Conservation (phyloP, 345 rosid species). For the Passiflora organensis region DNA sequence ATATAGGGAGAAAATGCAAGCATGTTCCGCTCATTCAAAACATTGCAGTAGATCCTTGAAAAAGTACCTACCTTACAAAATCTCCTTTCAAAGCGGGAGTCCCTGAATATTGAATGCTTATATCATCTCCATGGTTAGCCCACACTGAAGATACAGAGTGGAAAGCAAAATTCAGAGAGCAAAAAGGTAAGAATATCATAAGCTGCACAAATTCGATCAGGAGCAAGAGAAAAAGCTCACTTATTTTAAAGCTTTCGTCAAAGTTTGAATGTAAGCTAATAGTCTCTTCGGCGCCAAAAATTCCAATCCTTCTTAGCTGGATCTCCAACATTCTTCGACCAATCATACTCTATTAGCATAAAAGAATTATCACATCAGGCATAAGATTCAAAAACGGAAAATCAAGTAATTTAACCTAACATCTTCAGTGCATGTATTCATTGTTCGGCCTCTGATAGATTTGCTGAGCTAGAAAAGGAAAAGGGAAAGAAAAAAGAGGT, state of each 20-base stretch:
- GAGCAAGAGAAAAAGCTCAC: constrained; percentile 36
- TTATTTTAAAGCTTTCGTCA: constrained; percentile 74
- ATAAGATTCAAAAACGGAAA: constrained; percentile 3
- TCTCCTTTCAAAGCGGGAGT: constrained; percentile 98
- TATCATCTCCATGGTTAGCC: constrained; percentile 98
- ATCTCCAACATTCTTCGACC: constrained; percentile 81
- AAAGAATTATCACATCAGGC: constrained; percentile 11
- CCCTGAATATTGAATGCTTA: constrained; percentile 96
- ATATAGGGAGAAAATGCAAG: too few species aligned
- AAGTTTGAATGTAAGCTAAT: constrained; percentile 70
- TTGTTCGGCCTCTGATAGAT: too few species aligned
- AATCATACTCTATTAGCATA: constrained; percentile 78
- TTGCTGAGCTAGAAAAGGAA: too few species aligned
- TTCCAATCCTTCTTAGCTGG: constrained; percentile 85
- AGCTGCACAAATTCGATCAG: background rate
- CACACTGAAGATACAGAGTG: constrained; percentile 53
- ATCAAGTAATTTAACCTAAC: background rate
- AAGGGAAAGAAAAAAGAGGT: too few species aligned
- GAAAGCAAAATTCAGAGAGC: constrained; percentile 6
- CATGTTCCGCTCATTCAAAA: too few species aligned
- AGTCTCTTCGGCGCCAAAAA: constrained; percentile 92
- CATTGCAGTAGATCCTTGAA: too few species aligned
- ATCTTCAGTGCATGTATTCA: background rate
- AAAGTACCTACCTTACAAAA: constrained; percentile 81
- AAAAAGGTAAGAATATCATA: background rate